Conservation (phyloP, 192 early-diverging fungal species). For the Backusella tarrabulga region DNA sequence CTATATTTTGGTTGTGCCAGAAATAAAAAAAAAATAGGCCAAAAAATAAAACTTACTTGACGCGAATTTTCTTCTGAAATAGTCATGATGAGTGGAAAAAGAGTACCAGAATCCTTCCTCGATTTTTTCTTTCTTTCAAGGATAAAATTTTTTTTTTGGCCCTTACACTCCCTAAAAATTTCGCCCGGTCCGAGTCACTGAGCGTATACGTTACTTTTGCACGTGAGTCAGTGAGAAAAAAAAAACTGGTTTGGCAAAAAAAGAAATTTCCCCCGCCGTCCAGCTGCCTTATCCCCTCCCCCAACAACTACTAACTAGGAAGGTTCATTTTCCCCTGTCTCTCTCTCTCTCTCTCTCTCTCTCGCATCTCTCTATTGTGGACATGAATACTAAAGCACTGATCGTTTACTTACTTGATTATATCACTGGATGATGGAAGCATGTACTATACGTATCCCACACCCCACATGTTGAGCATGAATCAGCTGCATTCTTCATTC, state of each 20-base stretch:
- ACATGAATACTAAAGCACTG: background rate
- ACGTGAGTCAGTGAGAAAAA: background rate
- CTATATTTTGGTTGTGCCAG: background rate
- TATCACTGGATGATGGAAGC: background rate
- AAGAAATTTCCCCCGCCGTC: background rate
- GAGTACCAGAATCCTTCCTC: background rate
- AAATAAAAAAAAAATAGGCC: background rate
- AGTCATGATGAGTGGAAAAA: background rate
- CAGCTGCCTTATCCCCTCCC: background rate
- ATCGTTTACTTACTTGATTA: background rate
- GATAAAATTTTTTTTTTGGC: background rate
- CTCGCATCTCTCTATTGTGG: background rate
- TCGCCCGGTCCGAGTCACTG: background rate
- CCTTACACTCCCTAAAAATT: background rate
- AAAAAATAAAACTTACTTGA: background rate
- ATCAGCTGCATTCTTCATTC: constrained; percentile 8
- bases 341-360: background rate
- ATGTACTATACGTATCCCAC: background rate
- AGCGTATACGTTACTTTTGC: background rate
- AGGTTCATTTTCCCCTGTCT: background rate
- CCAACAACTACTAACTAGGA: background rate
- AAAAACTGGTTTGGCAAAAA: background rate
- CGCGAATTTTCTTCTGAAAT: background rate
- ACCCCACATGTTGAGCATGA: background rate
- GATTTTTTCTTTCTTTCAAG: background rate